Percentiles rank a stretch among this genome's conserved stretches.
phyloP scores from a whole-genome alignment of 208 protist species.

The Leishmania mexicana region DNA sequence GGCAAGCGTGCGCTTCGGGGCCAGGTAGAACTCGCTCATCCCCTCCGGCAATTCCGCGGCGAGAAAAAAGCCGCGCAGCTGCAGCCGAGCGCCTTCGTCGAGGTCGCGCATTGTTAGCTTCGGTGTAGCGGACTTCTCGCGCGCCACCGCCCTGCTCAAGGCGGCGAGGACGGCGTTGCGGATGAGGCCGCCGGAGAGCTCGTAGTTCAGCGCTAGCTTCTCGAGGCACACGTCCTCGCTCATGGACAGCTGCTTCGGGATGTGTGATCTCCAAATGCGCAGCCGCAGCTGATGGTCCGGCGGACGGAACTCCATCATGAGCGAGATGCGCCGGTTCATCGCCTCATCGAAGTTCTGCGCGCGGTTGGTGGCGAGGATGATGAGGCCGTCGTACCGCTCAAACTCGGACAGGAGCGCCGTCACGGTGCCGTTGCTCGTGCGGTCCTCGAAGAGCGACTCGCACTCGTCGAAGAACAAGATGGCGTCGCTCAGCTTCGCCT shows the following conservation, averaged over 20 bases:
- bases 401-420: slow-evolving; percentile 91
- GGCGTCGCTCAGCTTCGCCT: slow-evolving; percentile 91
- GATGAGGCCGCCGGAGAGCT: slow-evolving; percentile 91
- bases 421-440: slow-evolving; percentile 79
- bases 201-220: slow-evolving; percentile 83
- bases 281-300: slow-evolving; percentile 88
- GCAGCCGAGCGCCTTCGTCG: slow-evolving; percentile 75
- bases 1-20: slow-evolving; percentile 69
- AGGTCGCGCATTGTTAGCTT: slow-evolving; percentile 75
- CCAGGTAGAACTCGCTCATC: slow-evolving; percentile 66
- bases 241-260: slow-evolving; percentile 57
- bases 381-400: slow-evolving; percentile 89
- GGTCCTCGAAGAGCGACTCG: slow-evolving; percentile 89
- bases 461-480: slow-evolving; percentile 96
- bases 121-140: slow-evolving; percentile 67
- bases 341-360: slow-evolving; percentile 91
- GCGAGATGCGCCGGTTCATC: slow-evolving; percentile 93
- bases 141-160: slow-evolving; percentile 75
- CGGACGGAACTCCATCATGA: slow-evolving; percentile 91
- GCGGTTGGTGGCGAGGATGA: slow-evolving; percentile 92
- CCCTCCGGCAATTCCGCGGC: slow-evolving; percentile 56
- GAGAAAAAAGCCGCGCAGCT: slow-evolving; percentile 90
- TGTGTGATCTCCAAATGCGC: slow-evolving; percentile 83
- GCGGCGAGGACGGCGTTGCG: slow-evolving; percentile 92
- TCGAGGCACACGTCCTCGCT: slow-evolving; percentile 72